phyloP scores from a whole-genome alignment of 148 eudicot genomes.

The Cornus controversa region DNA sequence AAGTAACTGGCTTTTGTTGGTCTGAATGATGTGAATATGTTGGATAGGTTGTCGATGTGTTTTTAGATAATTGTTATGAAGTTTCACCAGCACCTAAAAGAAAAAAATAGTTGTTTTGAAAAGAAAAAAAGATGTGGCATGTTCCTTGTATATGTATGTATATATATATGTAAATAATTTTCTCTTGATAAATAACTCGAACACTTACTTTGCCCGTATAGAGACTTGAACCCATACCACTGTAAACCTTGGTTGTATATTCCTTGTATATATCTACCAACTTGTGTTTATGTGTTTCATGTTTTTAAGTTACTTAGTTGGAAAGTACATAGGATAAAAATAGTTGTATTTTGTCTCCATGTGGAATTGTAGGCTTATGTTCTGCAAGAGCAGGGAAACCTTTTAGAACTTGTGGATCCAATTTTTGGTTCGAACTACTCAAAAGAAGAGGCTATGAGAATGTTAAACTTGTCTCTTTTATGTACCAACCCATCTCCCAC shows the following conservation, averaged over 20 bases:
- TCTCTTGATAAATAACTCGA: no score
- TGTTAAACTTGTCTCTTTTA: slow-evolving; percentile 53
- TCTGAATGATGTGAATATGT: neutral
- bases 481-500: slow-evolving; percentile 71
- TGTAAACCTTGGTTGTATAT: neutral
- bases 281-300: neutral
- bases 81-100: neutral
- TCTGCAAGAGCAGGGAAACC: slow-evolving; percentile 80
- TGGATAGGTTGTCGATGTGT: no score
- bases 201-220: no score
- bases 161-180: no score
- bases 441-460: slow-evolving; percentile 42
- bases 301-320: neutral
- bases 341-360: neutral
- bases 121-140: neutral
- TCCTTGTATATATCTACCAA: no score
- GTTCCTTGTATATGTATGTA: neutral
- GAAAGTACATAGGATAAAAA: neutral
- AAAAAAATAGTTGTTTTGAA: neutral
- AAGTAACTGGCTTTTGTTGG: neutral
- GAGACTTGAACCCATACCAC: no score
- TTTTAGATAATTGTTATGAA: neutral
- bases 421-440: slow-evolving; percentile 49
- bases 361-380: slow-evolving; percentile 61
- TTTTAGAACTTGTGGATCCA: slow-evolving; percentile 73